A percentile compares a stretch with the other conserved stretches of the same genome.
phyloP scores from a whole-genome alignment of 768 basidiomycete species.

The Tulasnella sp. region DNA sequence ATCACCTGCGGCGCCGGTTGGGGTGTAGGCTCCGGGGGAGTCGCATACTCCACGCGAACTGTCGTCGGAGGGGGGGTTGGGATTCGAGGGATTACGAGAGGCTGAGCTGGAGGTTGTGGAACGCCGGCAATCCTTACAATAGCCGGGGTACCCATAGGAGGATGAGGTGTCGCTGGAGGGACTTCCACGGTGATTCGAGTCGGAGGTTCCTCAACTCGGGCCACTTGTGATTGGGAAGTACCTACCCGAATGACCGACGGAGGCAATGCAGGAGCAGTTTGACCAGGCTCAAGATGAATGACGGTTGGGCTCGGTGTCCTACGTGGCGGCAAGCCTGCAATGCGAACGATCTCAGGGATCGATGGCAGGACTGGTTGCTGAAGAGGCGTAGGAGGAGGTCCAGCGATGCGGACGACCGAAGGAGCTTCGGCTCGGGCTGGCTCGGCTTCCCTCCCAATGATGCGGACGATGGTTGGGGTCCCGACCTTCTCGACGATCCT shows the following conservation, averaged over 20 bases:
- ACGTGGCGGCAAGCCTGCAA: neutral
- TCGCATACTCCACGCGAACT: neutral
- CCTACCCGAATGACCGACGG: constrained; percentile 11
- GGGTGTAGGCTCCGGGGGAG: neutral
- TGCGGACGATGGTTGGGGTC: neutral
- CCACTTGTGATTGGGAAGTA: neutral
- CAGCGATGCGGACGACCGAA: constrained; percentile 7
- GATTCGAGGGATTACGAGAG: neutral
- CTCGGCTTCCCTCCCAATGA: neutral
- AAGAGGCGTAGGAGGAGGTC: neutral
- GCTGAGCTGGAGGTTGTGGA: neutral
- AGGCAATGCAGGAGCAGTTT: neutral
- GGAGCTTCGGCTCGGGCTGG: neutral
- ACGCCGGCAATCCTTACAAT: neutral
- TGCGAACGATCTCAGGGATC: constrained; percentile 10
- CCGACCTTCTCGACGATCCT: neutral
- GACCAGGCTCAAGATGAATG: neutral
- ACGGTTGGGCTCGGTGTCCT: neutral
- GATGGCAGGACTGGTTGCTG: constrained; percentile 2
- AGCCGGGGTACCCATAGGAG: neutral
- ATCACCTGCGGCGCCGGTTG: neutral
- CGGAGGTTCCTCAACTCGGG: neutral
- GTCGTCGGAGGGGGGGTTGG: constrained; percentile 6
- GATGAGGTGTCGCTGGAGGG: constrained; percentile 5
- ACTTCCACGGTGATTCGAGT: neutral